Percentiles rank a stretch among this genome's conserved stretches.
phyloP scores from a whole-genome alignment of 805 yeast species.

The Monosporozyma solicola region DNA sequence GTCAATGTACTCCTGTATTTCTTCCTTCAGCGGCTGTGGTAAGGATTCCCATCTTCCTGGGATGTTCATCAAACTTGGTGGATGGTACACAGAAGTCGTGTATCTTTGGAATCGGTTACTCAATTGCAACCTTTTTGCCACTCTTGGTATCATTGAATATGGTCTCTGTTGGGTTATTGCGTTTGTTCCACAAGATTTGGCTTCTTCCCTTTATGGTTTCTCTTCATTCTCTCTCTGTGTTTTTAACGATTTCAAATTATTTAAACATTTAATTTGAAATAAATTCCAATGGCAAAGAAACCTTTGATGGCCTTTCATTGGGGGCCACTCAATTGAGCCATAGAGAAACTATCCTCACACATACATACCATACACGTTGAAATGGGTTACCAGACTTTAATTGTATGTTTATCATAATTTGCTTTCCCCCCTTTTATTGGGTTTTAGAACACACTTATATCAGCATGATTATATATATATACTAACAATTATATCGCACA shows the following conservation, averaged over 20 bases:
- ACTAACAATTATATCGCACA: neutral
- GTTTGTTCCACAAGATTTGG: neutral
- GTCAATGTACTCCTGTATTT: conserved; percentile 30
- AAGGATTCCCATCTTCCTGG: conserved; percentile 28
- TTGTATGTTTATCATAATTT: conserved; percentile 13
- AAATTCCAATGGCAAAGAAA: neutral
- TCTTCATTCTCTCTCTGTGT: neutral
- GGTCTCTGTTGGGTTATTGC: neutral
- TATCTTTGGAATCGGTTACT: neutral
- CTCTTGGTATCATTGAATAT: neutral
- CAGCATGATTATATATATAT: neutral
- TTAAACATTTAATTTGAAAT: neutral
- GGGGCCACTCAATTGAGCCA: neutral
- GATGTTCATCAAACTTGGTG: conserved; percentile 27
- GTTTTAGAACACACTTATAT: neutral
- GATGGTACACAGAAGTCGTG: conserved; percentile 10
- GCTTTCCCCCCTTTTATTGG: neutral
- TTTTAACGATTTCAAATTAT: neutral
- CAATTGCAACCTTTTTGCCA: neutral
- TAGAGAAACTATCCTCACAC: neutral
- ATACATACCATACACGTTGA: neutral
- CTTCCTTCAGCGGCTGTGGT: conserved; percentile 28
- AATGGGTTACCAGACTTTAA: conserved; percentile 14
- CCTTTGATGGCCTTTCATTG: neutral
- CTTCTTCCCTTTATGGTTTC: neutral